Conservation (phyloP, 2,329 filamentous ascomycete species). For the Arthrinium puccinioides region DNA sequence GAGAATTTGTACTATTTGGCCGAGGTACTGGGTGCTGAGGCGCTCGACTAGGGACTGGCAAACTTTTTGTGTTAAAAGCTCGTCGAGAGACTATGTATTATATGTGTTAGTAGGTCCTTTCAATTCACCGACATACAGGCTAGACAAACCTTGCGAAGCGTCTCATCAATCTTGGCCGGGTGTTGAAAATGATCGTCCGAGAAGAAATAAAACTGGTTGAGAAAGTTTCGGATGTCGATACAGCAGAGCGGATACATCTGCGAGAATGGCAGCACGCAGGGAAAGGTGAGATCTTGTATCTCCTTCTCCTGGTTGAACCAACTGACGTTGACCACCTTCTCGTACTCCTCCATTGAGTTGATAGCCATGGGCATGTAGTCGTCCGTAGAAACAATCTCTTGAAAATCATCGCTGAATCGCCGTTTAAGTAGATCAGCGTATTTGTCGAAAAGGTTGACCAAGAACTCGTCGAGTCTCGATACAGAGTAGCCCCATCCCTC, state of each 20-base stretch:
- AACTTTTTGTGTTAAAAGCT: slow-evolving; percentile 87
- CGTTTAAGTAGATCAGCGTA: slow-evolving; percentile 88
- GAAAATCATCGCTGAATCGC: slow-evolving; percentile 91
- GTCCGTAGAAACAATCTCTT: slow-evolving; percentile 81
- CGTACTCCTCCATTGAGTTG: slow-evolving; percentile 81
- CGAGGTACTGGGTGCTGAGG: slow-evolving; percentile 85
- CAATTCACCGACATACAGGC: too few relatives aligned
- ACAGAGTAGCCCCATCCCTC: slow-evolving; percentile 93
- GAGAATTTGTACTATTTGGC: slow-evolving; percentile 96
- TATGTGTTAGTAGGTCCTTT: neutral
- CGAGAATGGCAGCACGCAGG: slow-evolving; percentile 92
- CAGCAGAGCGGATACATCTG: slow-evolving; percentile 99
- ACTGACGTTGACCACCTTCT: slow-evolving; percentile 90
- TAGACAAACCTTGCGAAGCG: slow-evolving; percentile 72
- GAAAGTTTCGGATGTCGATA: slow-evolving; percentile 94
- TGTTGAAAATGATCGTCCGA: slow-evolving; percentile 94
- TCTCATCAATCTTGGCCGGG: slow-evolving; percentile 83
- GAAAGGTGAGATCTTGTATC: slow-evolving; percentile 73
- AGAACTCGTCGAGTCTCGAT: slow-evolving; percentile 69
- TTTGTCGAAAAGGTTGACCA: slow-evolving; percentile 86
- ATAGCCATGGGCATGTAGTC: slow-evolving; percentile 99
- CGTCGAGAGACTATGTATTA: slow-evolving; percentile 71
- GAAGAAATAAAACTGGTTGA: slow-evolving; percentile 98
- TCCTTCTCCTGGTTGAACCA: slow-evolving; percentile 88
- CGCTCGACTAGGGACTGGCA: slow-evolving; percentile 85